Evolutionary conservation across 2,329 filamentous ascomycete species (phyloP).

Genomic region (Teratosphaeria viscida): DNA sequence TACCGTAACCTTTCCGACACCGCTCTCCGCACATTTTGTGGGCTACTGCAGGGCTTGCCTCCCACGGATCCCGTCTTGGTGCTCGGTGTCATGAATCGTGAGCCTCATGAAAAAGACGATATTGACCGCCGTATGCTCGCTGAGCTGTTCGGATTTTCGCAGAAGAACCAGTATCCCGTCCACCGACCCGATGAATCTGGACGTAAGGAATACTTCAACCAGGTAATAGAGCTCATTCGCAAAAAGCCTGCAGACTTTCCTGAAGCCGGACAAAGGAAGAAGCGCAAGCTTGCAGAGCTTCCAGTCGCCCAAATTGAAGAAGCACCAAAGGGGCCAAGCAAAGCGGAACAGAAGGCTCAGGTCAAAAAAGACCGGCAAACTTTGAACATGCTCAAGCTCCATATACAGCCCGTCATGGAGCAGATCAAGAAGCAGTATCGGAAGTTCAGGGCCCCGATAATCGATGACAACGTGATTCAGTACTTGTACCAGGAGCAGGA

Average conservation of each 20-base stretch:
- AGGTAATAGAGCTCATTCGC: constrained; percentile 63
- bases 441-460: constrained; percentile 71
- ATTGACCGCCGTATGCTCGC: constrained; percentile 47
- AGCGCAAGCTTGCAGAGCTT: constrained; percentile 67
- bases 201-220: constrained; percentile 70
- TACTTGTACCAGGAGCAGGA: constrained; percentile 81
- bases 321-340: constrained; percentile 49
- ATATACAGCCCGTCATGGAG: constrained; percentile 92
- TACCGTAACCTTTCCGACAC: constrained; percentile 56
- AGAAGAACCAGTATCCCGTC: constrained; percentile 64
- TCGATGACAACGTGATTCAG: constrained; percentile 61
- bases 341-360: constrained; percentile 69
- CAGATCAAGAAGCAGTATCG: constrained; percentile 85
- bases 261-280: constrained; percentile 75
- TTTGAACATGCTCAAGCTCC: constrained; percentile 77
- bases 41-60: constrained; percentile 70
- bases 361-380: constrained; percentile 73
- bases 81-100: constrained; percentile 68
- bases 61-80: constrained; percentile 84
- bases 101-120: constrained; percentile 26
- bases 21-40: constrained; percentile 69
- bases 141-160: constrained; percentile 78
- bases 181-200: constrained; percentile 49
- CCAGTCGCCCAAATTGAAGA: constrained; percentile 59
- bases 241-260: constrained; percentile 79